phyloP scores from a whole-genome alignment of 129 eudicot species.

The Chrysanthemum makinoi region DNA sequence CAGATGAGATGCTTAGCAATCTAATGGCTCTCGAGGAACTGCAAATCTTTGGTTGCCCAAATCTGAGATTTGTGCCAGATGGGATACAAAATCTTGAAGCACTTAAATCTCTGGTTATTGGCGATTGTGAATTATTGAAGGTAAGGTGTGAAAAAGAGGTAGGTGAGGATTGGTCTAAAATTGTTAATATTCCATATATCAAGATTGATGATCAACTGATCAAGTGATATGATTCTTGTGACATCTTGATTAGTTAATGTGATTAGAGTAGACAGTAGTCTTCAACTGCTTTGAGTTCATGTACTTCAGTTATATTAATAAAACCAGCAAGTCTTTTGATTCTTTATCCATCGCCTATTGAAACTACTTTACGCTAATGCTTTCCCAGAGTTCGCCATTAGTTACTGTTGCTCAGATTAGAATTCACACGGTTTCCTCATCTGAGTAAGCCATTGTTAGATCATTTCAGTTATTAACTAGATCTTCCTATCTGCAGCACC shows the following conservation, averaged over 20 bases:
- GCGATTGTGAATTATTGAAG: slow-evolving; percentile 32
- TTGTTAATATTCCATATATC: slow-evolving; percentile 24
- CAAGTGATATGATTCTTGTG: slow-evolving; percentile 27
- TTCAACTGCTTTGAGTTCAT: slow-evolving; percentile 6
- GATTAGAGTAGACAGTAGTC: not conserved
- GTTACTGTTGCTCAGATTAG: not conserved
- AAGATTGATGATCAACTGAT: slow-evolving; percentile 37
- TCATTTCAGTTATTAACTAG: no score
- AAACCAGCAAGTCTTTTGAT: slow-evolving; percentile 1
- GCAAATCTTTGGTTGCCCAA: slow-evolving; percentile 27
- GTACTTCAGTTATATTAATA: slow-evolving; percentile 16
- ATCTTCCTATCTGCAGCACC: no score
- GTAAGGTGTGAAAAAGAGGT: slow-evolving; percentile 35
- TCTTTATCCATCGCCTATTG: not conserved
- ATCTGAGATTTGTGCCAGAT: slow-evolving; percentile 30
- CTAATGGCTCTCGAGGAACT: slow-evolving; percentile 31
- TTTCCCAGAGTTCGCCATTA: not conserved
- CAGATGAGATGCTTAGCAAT: slow-evolving; percentile 20
- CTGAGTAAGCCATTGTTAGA: no score
- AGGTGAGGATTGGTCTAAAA: slow-evolving; percentile 39
- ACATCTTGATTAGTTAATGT: slow-evolving; percentile 6
- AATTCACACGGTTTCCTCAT: not conserved
- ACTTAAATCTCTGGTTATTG: slow-evolving; percentile 30
- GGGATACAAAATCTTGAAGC: slow-evolving; percentile 25
- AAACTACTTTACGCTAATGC: not conserved